phyloP scores from a whole-genome alignment of 768 basidiomycete species.

The Tylopilus subfusipes region DNA sequence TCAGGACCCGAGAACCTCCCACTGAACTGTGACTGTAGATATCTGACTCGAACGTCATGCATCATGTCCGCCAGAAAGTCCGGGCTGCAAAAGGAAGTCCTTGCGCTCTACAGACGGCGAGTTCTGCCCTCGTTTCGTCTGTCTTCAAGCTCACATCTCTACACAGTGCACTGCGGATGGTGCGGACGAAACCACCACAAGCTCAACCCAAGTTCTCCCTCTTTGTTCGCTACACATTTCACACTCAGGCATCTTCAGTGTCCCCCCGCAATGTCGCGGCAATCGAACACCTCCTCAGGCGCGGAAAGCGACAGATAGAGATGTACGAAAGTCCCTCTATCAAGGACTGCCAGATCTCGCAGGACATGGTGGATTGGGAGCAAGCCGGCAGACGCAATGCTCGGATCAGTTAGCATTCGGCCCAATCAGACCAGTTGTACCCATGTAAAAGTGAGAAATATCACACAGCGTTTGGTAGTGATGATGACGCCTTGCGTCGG shows the following conservation, averaged over 20 bases:
- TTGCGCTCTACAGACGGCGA: slow-evolving; percentile 55
- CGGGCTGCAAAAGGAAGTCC: slow-evolving; percentile 51
- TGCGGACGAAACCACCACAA: slow-evolving; percentile 57
- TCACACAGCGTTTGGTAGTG: slow-evolving; percentile 6
- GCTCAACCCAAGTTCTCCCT: slow-evolving; percentile 64
- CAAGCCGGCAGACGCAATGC: slow-evolving; percentile 20
- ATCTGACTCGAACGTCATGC: too few relatives aligned
- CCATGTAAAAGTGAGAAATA: neutral
- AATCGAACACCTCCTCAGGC: slow-evolving; percentile 75
- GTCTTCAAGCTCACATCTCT: slow-evolving; percentile 3
- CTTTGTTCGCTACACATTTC: slow-evolving; percentile 68
- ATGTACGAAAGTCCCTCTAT: slow-evolving; percentile 64
- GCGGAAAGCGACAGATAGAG: slow-evolving; percentile 63
- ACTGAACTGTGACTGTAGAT: too few relatives aligned
- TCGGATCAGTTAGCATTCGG: slow-evolving; percentile 8
- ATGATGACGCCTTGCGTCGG: slow-evolving; percentile 11
- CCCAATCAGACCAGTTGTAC: slow-evolving; percentile 1
- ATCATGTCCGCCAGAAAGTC: slow-evolving; percentile 37
- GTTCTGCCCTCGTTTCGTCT: neutral
- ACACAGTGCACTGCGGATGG: slow-evolving; percentile 71
- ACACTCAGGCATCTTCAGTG: slow-evolving; percentile 53
- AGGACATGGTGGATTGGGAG: slow-evolving; percentile 68
- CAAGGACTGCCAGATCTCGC: slow-evolving; percentile 71
- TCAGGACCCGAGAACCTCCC: slow-evolving; percentile 4
- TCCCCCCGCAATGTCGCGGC: slow-evolving; percentile 64